Evolutionary conservation across 495 filamentous ascomycete genomes (phyloP).

Genomic region (Parathielavia hyrcaniae): DNA sequence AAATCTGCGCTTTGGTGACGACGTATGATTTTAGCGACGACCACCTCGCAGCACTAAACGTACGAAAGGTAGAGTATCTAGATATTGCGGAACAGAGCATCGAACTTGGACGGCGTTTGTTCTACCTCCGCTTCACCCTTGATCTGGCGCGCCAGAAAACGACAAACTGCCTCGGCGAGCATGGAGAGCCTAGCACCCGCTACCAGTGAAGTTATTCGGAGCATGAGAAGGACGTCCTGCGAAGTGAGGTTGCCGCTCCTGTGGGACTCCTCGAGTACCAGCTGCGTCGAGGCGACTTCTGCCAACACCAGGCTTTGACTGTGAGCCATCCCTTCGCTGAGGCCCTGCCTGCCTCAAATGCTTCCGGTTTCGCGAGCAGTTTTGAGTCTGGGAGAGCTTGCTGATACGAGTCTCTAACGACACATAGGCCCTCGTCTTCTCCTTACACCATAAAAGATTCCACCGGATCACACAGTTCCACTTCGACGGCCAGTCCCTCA

Average conservation of each 20-base stretch:
- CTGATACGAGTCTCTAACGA: not conserved
- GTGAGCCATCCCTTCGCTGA: not conserved
- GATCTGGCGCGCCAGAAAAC: slow-evolving; percentile 1
- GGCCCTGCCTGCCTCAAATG: too few species aligned
- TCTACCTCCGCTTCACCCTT: not conserved
- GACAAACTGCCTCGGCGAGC: not conserved
- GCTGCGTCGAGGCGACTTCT: not conserved
- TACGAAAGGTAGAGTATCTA: not conserved
- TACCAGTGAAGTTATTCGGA: not conserved
- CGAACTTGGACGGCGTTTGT: slow-evolving; percentile 1
- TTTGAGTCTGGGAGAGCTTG: not conserved
- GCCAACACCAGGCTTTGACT: not conserved
- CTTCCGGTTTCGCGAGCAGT: too few species aligned
- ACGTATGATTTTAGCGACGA: not conserved
- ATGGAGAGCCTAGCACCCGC: not conserved
- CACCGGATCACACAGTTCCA: slow-evolving; percentile 6
- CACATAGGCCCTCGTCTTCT: slow-evolving; percentile 10
- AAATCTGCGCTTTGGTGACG: not conserved
- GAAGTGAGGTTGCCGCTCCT: slow-evolving; percentile 1
- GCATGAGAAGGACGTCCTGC: not conserved
- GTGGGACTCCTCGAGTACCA: not conserved
- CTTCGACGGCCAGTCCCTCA: slow-evolving; percentile 1
- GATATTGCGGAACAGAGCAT: slow-evolving; percentile 6
- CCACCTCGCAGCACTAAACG: not conserved
- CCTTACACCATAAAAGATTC: not conserved